Conservation (phyloP, 176 grass and related monocot genomes). For the Oryza australiensis region DNA sequence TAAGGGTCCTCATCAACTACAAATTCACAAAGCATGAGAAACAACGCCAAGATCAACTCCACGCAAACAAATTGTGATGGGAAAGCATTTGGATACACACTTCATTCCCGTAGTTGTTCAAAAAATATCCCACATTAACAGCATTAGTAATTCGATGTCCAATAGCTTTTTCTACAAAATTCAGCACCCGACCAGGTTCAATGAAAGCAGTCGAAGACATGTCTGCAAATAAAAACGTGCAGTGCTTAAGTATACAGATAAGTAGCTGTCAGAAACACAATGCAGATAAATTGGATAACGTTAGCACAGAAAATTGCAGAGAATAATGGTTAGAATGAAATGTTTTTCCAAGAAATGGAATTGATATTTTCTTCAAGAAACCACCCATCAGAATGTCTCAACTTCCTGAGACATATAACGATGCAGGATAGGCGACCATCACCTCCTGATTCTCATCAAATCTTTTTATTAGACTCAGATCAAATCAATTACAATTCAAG, state of each 20-base stretch:
- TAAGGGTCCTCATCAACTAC: conserved; percentile 59
- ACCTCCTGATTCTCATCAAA: not conserved
- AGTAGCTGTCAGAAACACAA: not conserved
- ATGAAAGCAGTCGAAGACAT: conserved; percentile 58
- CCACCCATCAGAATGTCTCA: not conserved
- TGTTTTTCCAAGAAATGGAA: not conserved
- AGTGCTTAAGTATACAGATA: not conserved
- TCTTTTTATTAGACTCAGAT: not conserved
- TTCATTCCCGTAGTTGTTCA: not conserved
- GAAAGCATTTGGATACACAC: not conserved
- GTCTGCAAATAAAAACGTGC: conserved; percentile 47
- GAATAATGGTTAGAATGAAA: not conserved
- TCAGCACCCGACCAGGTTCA: conserved; percentile 37
- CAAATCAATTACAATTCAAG: not conserved
- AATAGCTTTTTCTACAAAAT: conserved; percentile 26
- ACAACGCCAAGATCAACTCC: not conserved
- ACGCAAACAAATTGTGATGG: not conserved
- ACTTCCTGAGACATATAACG: too few relatives aligned
- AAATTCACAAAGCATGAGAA: not conserved
- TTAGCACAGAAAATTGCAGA: not conserved
- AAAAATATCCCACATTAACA: conserved; percentile 33
- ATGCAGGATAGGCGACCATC: not conserved
- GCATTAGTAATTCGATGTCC: not conserved
- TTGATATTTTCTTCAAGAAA: not conserved
- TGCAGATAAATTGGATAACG: not conserved